Percentiles rank a stretch among this genome's conserved stretches.
Evolutionary conservation across 768 basidiomycete genomes (phyloP).

Genomic region (Naganishia onofrii): DNA sequence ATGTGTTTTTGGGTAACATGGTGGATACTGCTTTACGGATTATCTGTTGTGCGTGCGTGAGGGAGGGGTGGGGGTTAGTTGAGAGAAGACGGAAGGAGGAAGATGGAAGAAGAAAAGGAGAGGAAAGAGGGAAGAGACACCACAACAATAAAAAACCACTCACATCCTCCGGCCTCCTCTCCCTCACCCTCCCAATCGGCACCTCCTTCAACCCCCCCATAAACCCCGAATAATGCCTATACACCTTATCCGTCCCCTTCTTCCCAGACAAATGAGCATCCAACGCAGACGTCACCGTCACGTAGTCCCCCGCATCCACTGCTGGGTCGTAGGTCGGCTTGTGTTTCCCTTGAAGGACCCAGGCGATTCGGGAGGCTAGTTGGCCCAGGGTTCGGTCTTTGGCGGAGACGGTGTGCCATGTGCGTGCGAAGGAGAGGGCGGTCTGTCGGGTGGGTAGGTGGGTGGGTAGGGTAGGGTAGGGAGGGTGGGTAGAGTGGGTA

Average conservation of each 20-base stretch:
- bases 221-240: constrained; percentile 85
- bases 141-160: too few species aligned
- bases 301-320: constrained; percentile 98
- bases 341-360: constrained; percentile 97
- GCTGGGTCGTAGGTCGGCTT: constrained; percentile 94
- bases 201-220: constrained; percentile 92
- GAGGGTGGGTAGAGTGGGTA: too few species aligned
- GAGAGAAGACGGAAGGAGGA: not conserved
- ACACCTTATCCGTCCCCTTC: constrained; percentile 82
- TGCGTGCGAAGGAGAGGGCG: constrained; percentile 87
- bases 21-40: constrained; percentile 93
- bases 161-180: constrained; percentile 83
- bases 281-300: constrained; percentile 85
- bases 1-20: constrained; percentile 98
- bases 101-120: not conserved
- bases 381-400: constrained; percentile 88
- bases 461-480: too few species aligned
- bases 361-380: constrained; percentile 87
- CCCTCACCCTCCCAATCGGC: constrained; percentile 77
- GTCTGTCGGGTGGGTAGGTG: too few species aligned
- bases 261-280: constrained; percentile 81
- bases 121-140: not conserved
- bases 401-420: constrained; percentile 95
- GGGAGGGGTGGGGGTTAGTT: not conserved
- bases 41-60: too few species aligned